Conservation (phyloP, 805 yeast genomes). For the Yamadazyma scolyti region DNA sequence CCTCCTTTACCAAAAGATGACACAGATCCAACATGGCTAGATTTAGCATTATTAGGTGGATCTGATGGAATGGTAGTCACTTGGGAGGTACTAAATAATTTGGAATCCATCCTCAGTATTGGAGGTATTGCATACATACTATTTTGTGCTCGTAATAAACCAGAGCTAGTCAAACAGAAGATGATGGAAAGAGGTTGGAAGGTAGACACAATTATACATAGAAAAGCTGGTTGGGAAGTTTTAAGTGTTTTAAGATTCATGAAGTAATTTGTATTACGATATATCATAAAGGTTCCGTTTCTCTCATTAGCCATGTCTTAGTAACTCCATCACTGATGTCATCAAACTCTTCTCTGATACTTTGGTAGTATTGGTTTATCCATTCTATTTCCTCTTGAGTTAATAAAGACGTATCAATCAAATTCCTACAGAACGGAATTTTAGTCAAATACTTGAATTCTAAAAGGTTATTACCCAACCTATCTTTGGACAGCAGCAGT, state of each 20-base stretch:
- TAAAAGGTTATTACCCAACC: slow-evolving; percentile 24
- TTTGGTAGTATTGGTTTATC: slow-evolving; percentile 35
- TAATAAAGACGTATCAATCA: slow-evolving; percentile 29
- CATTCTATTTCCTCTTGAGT: slow-evolving; percentile 27
- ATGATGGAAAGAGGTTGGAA: slow-evolving; percentile 55
- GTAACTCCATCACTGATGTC: slow-evolving; percentile 48
- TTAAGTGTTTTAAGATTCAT: slow-evolving; percentile 66
- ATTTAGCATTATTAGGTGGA: slow-evolving; percentile 89
- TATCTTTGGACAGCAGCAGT: slow-evolving; percentile 27
- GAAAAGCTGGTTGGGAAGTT: slow-evolving; percentile 97
- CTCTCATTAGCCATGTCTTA: too few relatives aligned
- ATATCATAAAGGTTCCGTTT: too few relatives aligned
- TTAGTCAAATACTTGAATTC: slow-evolving; percentile 39
- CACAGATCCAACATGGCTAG: slow-evolving; percentile 69
- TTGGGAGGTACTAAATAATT: slow-evolving; percentile 49
- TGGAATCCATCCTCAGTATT: slow-evolving; percentile 50
- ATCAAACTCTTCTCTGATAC: slow-evolving; percentile 38
- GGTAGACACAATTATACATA: slow-evolving; percentile 47
- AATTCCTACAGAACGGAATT: slow-evolving; percentile 48
- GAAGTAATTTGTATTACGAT: too few relatives aligned
- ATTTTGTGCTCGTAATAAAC: slow-evolving; percentile 89
- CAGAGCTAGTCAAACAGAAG: slow-evolving; percentile 49
- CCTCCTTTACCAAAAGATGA: slow-evolving; percentile 52
- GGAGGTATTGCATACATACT: slow-evolving; percentile 80
- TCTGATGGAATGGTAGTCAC: slow-evolving; percentile 88